These are phyloP conservation scores for Neurospora sp. DNA, from an alignment of 495 filamentous ascomycete genomes.

Conservation along the genomic window DNA sequence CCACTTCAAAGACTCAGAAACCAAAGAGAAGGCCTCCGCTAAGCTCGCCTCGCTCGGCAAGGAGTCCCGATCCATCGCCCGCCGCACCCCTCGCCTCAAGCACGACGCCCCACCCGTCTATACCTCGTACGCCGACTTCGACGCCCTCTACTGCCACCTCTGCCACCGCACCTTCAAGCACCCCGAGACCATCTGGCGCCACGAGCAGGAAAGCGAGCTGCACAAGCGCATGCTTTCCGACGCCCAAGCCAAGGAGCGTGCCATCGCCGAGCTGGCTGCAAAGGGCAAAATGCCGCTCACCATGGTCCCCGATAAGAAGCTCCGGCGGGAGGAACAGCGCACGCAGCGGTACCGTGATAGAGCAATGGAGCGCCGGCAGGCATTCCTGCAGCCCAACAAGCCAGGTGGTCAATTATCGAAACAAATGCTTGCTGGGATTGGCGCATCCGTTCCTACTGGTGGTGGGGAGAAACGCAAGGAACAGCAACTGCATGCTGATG, in stretches of 20 bases:
- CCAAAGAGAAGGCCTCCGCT: constrained; percentile 19
- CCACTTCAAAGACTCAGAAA: constrained; percentile 22
- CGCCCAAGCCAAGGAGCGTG: constrained; percentile 43
- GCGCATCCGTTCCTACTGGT: not conserved
- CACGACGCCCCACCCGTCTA: constrained; percentile 18
- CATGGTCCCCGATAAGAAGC: constrained; percentile 26
- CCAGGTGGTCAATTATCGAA: constrained; percentile 6
- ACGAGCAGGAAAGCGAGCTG: constrained; percentile 66
- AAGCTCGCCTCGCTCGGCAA: constrained; percentile 19
- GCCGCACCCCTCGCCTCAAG: constrained; percentile 16
- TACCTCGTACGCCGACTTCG: constrained; percentile 57
- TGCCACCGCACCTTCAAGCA: constrained; percentile 68
- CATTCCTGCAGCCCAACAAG: constrained; percentile 56
- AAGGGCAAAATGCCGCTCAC: constrained; percentile 50
- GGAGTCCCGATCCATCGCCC: constrained; percentile 14
- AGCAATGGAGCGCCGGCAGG: constrained; percentile 69
- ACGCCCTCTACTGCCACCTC: constrained; percentile 64
- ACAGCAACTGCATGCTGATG: not conserved
- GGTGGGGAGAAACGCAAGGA: constrained; percentile 19
- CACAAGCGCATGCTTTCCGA: constrained; percentile 63
- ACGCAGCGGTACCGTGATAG: constrained; percentile 66
- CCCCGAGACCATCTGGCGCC: constrained; percentile 55
- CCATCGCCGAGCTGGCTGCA: constrained; percentile 40
- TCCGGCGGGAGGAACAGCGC: constrained; percentile 17
- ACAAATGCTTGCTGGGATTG: not conserved